Evolutionary conservation across 176 grass and related monocot genomes (phyloP).

Genomic region (Ampelocalamus luodianensis): DNA sequence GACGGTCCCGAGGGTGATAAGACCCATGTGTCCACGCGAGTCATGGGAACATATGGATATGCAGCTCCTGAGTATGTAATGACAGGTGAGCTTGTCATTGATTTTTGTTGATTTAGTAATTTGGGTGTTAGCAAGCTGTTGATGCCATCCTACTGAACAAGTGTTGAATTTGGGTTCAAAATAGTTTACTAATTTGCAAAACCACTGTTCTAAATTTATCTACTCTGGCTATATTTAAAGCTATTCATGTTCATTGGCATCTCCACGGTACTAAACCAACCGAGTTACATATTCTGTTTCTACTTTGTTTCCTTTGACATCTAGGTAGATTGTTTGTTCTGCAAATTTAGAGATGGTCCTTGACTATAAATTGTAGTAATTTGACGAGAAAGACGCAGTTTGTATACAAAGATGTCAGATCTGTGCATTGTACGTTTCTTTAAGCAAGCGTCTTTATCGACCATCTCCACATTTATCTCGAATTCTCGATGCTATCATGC

Average conservation of each 20-base stretch:
- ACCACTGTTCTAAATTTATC: background rate
- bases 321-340: conserved; percentile 18
- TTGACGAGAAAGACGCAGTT: conserved; percentile 16
- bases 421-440: background rate
- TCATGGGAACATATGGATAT: too few relatives aligned
- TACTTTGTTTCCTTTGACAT: background rate
- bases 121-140: background rate
- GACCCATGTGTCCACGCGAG: too few relatives aligned
- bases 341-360: conserved; percentile 18
- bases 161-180: too few relatives aligned
- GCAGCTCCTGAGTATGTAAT: too few relatives aligned
- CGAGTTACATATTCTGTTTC: background rate
- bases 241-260: background rate
- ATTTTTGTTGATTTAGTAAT: background rate
- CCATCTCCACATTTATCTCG: conserved; percentile 28
- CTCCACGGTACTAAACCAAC: background rate
- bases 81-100: too few relatives aligned
- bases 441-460: background rate
- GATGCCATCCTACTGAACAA: too few relatives aligned
- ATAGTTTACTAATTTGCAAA: too few relatives aligned
- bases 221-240: conserved; percentile 1
- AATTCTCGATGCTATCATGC: conserved; percentile 1
- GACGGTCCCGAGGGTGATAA: conserved; percentile 73
- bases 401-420: conserved; percentile 20
- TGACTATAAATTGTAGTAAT: conserved; percentile 10